Evolutionary conservation across 306 rosid genomes (phyloP).

Genomic region (Delonix regia): DNA sequence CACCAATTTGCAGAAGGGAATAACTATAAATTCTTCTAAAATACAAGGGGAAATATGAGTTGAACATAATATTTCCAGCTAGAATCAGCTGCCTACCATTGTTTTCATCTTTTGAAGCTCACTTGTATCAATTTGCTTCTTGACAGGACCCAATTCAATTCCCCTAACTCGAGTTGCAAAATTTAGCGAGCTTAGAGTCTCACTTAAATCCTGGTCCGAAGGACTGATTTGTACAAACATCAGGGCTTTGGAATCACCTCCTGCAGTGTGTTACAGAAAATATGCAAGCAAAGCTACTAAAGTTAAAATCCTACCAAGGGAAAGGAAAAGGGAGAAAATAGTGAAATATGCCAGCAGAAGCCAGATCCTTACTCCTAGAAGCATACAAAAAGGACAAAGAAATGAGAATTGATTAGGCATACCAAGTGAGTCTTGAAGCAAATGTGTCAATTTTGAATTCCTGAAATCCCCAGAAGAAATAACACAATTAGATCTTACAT

Average conservation of each 20-base stretch:
- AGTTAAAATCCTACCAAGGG: neutral
- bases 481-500: conserved; percentile 19
- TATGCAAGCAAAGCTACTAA: conserved; percentile 10
- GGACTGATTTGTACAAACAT: conserved; percentile 96
- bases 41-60: conserved; percentile 10
- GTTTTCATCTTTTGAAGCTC: conserved; percentile 76
- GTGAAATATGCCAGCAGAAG: conserved; percentile 7
- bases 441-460: conserved; percentile 91
- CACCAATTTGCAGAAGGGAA: conserved; percentile 22
- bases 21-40: neutral
- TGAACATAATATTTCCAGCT: neutral
- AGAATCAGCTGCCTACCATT: conserved; percentile 56
- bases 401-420: conserved; percentile 24
- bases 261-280: conserved; percentile 46
- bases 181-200: conserved; percentile 82
- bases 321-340: neutral
- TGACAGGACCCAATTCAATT: conserved; percentile 81
- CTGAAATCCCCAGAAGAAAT: conserved; percentile 51
- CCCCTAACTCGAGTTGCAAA: conserved; percentile 92
- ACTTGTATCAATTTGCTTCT: conserved; percentile 78
- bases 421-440: conserved; percentile 96
- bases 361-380: conserved; percentile 14
- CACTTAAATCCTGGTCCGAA: conserved; percentile 79
- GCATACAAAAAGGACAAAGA: conserved; percentile 10
- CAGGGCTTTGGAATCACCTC: conserved; percentile 86